A percentile compares a stretch with the other conserved stretches of the same genome.
phyloP scores from a whole-genome alignment of 768 basidiomycete genomes.

The Lactarius vividus region DNA sequence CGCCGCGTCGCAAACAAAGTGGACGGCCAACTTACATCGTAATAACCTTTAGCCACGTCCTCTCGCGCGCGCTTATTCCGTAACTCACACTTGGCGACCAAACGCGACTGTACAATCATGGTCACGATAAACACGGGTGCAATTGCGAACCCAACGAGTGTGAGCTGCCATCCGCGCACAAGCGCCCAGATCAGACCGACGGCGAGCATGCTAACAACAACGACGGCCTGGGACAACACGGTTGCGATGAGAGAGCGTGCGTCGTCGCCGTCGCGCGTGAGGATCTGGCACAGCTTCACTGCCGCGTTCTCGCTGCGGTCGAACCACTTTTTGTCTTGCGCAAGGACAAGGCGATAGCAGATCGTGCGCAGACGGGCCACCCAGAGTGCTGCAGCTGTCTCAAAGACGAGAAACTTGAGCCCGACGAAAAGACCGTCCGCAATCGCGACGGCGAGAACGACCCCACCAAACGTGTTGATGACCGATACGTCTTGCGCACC shows the following conservation, averaged over 20 bases:
- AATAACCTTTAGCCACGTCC: constrained; percentile 79
- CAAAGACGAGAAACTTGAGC: constrained; percentile 78
- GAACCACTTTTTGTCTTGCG: constrained; percentile 87
- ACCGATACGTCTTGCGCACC: constrained; percentile 58
- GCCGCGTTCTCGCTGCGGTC: constrained; percentile 64
- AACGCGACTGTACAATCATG: constrained; percentile 71
- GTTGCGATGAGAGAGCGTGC: constrained; percentile 72
- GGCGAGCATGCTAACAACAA: constrained; percentile 76
- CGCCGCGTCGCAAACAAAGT: constrained; percentile 5
- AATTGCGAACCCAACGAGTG: constrained; percentile 83
- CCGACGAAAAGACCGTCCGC: constrained; percentile 74
- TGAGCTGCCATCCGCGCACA: constrained; percentile 86
- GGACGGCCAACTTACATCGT: constrained; percentile 58
- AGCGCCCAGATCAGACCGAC: constrained; percentile 90
- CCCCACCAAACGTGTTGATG: constrained; percentile 69
- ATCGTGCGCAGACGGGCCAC: constrained; percentile 57
- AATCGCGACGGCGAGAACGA: constrained; percentile 72
- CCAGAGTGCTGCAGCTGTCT: constrained; percentile 73
- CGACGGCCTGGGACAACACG: constrained; percentile 66
- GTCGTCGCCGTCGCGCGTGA: constrained; percentile 91
- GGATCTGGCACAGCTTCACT: constrained; percentile 60
- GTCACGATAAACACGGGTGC: constrained; percentile 77
- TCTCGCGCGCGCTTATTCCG: constrained; percentile 85
- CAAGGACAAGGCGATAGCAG: constrained; percentile 58
- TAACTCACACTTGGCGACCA: constrained; percentile 69